phyloP scores from a whole-genome alignment of 2,329 filamentous ascomycete species.

The Cladobotryum mycophilum region DNA sequence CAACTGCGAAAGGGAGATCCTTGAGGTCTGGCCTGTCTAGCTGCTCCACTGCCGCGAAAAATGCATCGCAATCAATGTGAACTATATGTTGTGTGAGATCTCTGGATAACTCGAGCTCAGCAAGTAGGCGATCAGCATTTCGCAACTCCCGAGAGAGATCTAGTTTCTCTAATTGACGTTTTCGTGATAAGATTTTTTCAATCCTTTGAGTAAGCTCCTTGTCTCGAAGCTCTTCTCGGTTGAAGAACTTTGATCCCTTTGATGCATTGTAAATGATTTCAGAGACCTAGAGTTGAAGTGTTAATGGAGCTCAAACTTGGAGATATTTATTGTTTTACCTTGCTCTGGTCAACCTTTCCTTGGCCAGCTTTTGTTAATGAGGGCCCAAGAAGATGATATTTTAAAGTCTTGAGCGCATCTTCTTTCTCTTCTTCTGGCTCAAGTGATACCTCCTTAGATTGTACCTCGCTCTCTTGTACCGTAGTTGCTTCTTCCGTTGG shows the following conservation, averaged over 20 bases:
- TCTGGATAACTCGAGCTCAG: constrained; percentile 68
- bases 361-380: constrained; percentile 92
- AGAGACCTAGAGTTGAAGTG: constrained; percentile 57
- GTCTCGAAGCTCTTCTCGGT: constrained; percentile 79
- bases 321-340: constrained; percentile 41
- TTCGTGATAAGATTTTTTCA: constrained; percentile 67
- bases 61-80: constrained; percentile 95
- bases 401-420: constrained; percentile 53
- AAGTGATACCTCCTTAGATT: constrained; percentile 4
- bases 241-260: constrained; percentile 94
- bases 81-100: constrained; percentile 82
- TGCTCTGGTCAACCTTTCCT: constrained; percentile 85
- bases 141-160: constrained; percentile 69
- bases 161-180: constrained; percentile 65
- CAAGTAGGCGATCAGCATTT: constrained; percentile 73
- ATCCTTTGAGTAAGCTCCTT: constrained; percentile 81
- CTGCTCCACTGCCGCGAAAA: constrained; percentile 91
- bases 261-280: constrained; percentile 97
- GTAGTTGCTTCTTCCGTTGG: background rate
- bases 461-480: background rate
- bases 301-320: background rate
- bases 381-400: constrained; percentile 83
- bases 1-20: constrained; percentile 85
- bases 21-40: constrained; percentile 78
- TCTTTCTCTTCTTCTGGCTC: constrained; percentile 25